Evolutionary conservation across 2,329 filamentous ascomycete species (phyloP).

Genomic region (Neonectria sp.): DNA sequence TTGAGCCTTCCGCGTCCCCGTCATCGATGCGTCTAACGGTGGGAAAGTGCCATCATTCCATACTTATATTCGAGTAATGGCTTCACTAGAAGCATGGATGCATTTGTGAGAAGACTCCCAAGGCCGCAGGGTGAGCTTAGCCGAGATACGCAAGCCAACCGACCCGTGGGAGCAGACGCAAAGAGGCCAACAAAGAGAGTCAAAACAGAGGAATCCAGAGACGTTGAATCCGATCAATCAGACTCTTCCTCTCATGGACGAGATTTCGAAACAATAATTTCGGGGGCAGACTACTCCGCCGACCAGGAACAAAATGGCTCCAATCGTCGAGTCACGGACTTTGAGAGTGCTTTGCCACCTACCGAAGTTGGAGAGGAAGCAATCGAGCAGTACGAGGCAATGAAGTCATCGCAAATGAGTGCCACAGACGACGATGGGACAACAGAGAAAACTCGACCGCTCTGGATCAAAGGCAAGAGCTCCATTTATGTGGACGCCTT

Average conservation of each 20-base stretch:
- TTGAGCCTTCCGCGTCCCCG: constrained; percentile 36
- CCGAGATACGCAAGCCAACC: constrained; percentile 27
- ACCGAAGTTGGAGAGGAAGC: constrained; percentile 78
- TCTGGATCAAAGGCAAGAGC: constrained; percentile 82
- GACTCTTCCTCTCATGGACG: constrained; percentile 36
- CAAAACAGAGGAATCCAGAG: constrained; percentile 46
- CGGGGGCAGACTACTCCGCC: constrained; percentile 39
- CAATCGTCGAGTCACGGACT: constrained; percentile 47
- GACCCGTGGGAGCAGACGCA: constrained; percentile 26
- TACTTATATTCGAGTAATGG: constrained; percentile 22
- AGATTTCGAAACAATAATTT: background rate
- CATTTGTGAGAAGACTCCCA: constrained; percentile 53
- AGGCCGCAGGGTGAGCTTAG: constrained; percentile 33
- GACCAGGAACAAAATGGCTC: constrained; percentile 34
- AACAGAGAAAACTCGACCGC: constrained; percentile 56
- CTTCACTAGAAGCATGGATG: constrained; percentile 52
- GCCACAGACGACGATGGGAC: constrained; percentile 54
- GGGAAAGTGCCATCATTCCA: background rate
- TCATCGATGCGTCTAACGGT: background rate
- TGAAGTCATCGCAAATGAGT: constrained; percentile 68
- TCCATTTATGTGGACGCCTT: constrained; percentile 99
- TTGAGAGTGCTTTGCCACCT: constrained; percentile 74
- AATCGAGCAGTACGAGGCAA: constrained; percentile 84
- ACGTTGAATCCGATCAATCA: constrained; percentile 44
- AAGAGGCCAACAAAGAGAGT: constrained; percentile 51